Evolutionary conservation across 768 basidiomycete genomes (phyloP), one percentile per base, ranked within the genome.

Genomic region (Mycena haematopus): DNA sequence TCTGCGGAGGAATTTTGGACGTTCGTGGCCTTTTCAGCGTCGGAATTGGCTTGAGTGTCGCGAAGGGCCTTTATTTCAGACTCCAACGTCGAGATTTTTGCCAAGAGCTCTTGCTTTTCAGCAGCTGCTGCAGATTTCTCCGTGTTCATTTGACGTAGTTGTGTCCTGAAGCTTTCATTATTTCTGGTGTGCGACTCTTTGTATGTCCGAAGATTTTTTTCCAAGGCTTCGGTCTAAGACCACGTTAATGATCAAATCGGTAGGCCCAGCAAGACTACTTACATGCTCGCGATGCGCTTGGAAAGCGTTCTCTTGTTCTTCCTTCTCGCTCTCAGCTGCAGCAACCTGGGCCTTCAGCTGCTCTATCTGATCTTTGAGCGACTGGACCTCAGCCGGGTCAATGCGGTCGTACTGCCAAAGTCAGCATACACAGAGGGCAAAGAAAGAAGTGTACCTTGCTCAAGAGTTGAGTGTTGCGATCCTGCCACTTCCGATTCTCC

Each of bases 351-450:
- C 58, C 66, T 86, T 85, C 56, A 90, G 65, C 17, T 67, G 73
- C 56, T 84, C 82, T 10, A 91, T 83, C 70, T 93, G 88, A 24
- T 90, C 89, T 73, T 88, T 91, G 56, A 95, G 80, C 8, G 83
- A 80, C 69, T 93, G 91, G 38, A 95, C 79, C 69, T 95, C 93
- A 2, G 89, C 86, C 19, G 93, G 93, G 72, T 95, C 93, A 67
- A 92, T 89, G 47, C 93, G 91, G 68, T 95, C 92, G 70, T 94
- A 94, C 91, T 93, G 27, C 38, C 35, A 35, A 31, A 38, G 60
- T 53, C 24, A 69, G 31, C 24, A 38, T 54, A 38, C 22, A 44
- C 33, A 44, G 27, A 21, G 27, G 17, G 27, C 31, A 62, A 22
- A 3, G 10, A 49, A 3, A 11, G 40, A 58, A 22, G 49, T 75